Evolutionary conservation across 2,329 filamentous ascomycete species (phyloP).

Genomic region (Massarina eburnea): DNA sequence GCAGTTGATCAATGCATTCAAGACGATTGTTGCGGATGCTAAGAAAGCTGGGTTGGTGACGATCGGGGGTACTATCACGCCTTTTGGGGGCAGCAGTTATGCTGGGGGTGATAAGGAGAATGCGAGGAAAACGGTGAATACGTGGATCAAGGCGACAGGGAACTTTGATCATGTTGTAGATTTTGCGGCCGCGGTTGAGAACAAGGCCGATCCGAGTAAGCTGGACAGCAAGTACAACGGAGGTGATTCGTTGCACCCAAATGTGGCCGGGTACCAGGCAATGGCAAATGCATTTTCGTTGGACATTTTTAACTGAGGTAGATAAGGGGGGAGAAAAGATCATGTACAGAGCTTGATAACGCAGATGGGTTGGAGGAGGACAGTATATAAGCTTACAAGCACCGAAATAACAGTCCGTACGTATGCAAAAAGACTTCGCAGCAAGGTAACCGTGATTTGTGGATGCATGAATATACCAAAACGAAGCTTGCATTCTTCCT

Average conservation of each 20-base stretch:
- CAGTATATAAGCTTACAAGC: not conserved
- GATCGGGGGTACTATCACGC: slow-evolving; percentile 65
- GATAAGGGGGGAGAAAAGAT: not conserved
- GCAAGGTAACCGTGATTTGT: no score
- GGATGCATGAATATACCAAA: not conserved
- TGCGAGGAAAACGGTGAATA: slow-evolving; percentile 59
- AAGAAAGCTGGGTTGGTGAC: slow-evolving; percentile 56
- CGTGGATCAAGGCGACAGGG: slow-evolving; percentile 56
- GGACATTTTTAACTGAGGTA: slow-evolving; percentile 48
- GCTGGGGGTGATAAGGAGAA: slow-evolving; percentile 60
- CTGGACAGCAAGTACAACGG: slow-evolving; percentile 57
- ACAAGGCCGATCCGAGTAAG: slow-evolving; percentile 49
- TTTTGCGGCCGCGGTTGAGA: slow-evolving; percentile 58
- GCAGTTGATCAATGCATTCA: slow-evolving; percentile 50
- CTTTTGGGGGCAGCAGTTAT: slow-evolving; percentile 54
- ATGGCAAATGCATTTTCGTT: slow-evolving; percentile 61
- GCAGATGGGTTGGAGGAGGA: not conserved
- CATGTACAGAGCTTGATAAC: not conserved
- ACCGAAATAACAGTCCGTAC: not conserved
- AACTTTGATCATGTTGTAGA: slow-evolving; percentile 62
- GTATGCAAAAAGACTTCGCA: not conserved
- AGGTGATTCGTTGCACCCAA: slow-evolving; percentile 66
- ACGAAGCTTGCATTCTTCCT: not conserved
- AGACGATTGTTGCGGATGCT: slow-evolving; percentile 56
- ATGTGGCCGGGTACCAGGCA: slow-evolving; percentile 58